Base-by-base conservation (phyloP, 768 basidiomycete genomes). In the Polyporus arcularius region DNA sequence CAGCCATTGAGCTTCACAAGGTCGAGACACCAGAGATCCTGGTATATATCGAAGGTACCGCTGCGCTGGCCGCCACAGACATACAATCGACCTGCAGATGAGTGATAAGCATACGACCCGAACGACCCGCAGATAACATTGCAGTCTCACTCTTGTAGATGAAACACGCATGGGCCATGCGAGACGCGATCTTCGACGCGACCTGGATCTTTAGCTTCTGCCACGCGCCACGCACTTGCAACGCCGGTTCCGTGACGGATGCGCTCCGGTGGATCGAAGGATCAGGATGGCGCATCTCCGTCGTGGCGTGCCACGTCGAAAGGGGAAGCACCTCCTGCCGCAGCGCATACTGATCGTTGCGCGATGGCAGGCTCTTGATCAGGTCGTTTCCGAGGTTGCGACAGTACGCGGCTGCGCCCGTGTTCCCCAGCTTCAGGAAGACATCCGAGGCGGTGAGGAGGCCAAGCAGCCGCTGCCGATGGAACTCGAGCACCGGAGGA, bases 191-290 rank as follows among this genome's bases (percentile, higher is more conserved):
- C 35, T 64, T 68, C 65, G 70, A 16, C 72, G 57, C 51, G 72
- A 73, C 46, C 2, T 57, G 63, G 48, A 68, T 58, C 39, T 64
- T 60, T 4, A 77, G 58, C 58, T 75, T 74, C 58, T 65, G 62
- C 78, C 76, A 78, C 35, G 35, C 35, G 1, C 78, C 78, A 4
- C 67, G 69, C 6, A 76, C 61, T 53, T 80, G 78, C 38, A 65
- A n/a, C 12, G 61, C 55, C 7, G 49, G 26, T n/a, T 35, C 35
- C 35, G 35, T 35, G 7, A 35, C 35, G 7, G 11, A 35, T 11
- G 35, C 35, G 35, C 58, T 48, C 32, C 63, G 56, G n/a, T 51
- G 49, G 11, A 61, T 21, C 21, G 59, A 11, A 4, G 61, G 60
- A 26, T 68, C 67, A 2, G 67, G 65, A 41, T 68, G 65, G 41